phyloP scores from a whole-genome alignment of 2,329 filamentous ascomycete species.

The Hypoxylon sp. region DNA sequence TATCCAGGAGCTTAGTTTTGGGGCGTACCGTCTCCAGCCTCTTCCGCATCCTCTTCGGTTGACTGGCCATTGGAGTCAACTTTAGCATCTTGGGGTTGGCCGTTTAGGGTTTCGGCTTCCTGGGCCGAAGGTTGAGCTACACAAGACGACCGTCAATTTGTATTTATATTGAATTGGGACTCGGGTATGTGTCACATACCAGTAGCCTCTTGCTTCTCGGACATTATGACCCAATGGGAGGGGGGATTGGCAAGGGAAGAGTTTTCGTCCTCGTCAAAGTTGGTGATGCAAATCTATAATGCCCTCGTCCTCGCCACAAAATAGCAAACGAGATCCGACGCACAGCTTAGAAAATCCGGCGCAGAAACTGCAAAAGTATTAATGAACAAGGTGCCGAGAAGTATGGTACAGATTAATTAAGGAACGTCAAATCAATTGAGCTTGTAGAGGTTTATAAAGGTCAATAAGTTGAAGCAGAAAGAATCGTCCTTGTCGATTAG shows the following conservation, averaged over 20 bases:
- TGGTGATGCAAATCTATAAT: slow-evolving; percentile 40
- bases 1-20: neutral
- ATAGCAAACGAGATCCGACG: slow-evolving; percentile 42
- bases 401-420: slow-evolving; percentile 51
- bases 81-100: slow-evolving; percentile 39
- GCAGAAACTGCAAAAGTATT: slow-evolving; percentile 41
- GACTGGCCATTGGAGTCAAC: slow-evolving; percentile 42
- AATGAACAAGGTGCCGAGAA: slow-evolving; percentile 43
- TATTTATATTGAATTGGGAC: neutral
- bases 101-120: slow-evolving; percentile 45
- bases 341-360: slow-evolving; percentile 37
- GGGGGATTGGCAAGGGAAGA: slow-evolving; percentile 31
- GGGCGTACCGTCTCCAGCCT: slow-evolving; percentile 48
- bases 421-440: slow-evolving; percentile 46
- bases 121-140: slow-evolving; percentile 43
- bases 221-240: slow-evolving; percentile 45
- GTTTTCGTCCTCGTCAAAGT: slow-evolving; percentile 12
- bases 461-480: slow-evolving; percentile 31
- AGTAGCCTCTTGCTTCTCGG: slow-evolving; percentile 49
- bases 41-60: slow-evolving; percentile 46
- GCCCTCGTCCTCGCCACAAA: slow-evolving; percentile 40
- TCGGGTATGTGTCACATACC: slow-evolving; percentile 42
- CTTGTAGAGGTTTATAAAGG: slow-evolving; percentile 23
- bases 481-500: slow-evolving; percentile 14
- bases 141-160: slow-evolving; percentile 32